phyloP scores from a whole-genome alignment of 208 protist species.

The Trichomonas gallinae region DNA sequence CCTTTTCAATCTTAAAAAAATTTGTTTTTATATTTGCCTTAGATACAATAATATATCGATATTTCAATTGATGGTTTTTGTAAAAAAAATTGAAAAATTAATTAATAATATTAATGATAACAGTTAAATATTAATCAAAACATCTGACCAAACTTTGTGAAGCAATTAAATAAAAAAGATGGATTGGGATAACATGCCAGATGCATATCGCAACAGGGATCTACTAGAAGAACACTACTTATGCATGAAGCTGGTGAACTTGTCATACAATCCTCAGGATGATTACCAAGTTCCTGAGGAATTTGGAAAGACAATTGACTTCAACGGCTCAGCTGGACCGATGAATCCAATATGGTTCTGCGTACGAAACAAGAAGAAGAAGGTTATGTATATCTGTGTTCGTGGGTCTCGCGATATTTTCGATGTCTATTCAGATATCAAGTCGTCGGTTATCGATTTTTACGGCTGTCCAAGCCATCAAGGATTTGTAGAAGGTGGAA shows the following conservation, averaged over 20 bases:
- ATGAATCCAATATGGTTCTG: neutral
- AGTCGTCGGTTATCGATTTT: neutral
- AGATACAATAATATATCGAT: too few species aligned
- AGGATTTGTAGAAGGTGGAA: neutral
- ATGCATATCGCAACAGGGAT: neutral
- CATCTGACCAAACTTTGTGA: too few species aligned
- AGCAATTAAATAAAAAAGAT: neutral
- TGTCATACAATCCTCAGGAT: neutral
- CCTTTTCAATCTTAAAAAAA: too few species aligned
- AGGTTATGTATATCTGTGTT: neutral
- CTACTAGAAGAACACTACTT: neutral
- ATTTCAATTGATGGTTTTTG: too few species aligned
- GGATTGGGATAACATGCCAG: neutral
- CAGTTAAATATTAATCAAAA: too few species aligned
- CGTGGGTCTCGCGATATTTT: neutral
- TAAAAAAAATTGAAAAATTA: too few species aligned
- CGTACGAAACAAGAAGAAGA: neutral
- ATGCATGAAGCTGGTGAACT: neutral
- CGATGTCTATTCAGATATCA: neutral
- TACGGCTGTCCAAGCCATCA: neutral
- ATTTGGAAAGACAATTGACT: neutral
- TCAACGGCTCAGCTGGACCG: neutral
- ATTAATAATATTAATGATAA: too few species aligned
- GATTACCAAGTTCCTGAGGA: neutral
- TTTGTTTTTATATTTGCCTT: too few species aligned